Evolutionary conservation across 2,329 filamentous ascomycete genomes (phyloP).

Genomic region (Ophiostoma triangulosporum): DNA sequence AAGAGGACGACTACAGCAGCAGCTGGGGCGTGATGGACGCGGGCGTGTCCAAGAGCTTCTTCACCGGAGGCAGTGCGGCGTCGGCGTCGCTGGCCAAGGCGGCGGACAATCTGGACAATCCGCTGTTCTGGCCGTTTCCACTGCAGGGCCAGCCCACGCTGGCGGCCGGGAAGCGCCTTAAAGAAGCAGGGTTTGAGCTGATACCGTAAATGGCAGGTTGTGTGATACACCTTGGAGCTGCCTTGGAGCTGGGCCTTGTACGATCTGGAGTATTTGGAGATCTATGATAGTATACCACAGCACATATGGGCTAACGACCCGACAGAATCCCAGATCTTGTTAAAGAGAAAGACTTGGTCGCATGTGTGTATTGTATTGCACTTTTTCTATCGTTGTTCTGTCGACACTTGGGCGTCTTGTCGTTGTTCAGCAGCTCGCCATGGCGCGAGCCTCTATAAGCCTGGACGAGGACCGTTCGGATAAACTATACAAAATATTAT

Average conservation of each 20-base stretch:
- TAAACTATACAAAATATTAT: constrained; percentile 13
- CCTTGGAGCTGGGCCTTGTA: too few species aligned
- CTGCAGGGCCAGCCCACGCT: constrained; percentile 45
- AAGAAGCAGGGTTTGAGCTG: constrained; percentile 37
- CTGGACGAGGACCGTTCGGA: not conserved
- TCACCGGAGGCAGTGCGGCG: not conserved
- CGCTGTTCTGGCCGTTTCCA: constrained; percentile 47
- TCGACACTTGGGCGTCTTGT: too few species aligned
- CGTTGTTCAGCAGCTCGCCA: too few species aligned
- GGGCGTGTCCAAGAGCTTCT: not conserved
- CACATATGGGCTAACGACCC: too few species aligned
- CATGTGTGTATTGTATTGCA: too few species aligned
- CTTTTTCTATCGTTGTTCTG: too few species aligned
- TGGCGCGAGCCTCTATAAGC: not conserved
- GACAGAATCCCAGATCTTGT: too few species aligned
- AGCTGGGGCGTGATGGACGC: constrained; percentile 25
- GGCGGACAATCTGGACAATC: constrained; percentile 33
- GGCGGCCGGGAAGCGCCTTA: constrained; percentile 31
- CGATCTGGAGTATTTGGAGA: too few species aligned
- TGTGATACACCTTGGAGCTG: too few species aligned
- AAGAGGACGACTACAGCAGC: constrained; percentile 18
- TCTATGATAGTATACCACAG: too few species aligned
- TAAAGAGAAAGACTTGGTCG: too few species aligned
- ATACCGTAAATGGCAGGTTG: not conserved
- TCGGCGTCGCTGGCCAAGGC: constrained; percentile 9